Base-by-base conservation (phyloP, 176 grass and related monocot species). In the Thalia dealbata region DNA sequence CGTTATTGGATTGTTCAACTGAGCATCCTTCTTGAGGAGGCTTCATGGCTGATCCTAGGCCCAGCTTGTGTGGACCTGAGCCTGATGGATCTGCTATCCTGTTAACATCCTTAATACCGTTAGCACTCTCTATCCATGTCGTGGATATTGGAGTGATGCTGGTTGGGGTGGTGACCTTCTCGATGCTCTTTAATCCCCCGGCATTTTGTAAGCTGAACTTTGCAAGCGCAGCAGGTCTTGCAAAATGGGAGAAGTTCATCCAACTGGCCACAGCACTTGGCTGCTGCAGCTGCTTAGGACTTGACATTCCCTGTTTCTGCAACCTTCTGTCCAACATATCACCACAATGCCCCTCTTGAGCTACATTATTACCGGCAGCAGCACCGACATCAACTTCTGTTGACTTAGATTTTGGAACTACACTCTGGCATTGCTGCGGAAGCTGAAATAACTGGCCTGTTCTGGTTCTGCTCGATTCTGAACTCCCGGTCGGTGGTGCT, bases 191-290 rank as follows among this genome's bases (percentile, higher is more conserved):
- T 4, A 8, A 19, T 61, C 67, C 52, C 46, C 12, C 35, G 45
- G 18, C 51, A 50, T 21, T 61, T 16, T 22, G 50, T 35, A 62
- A 56, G 32, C 56, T 54, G 16, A 56, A n/a, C 38, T 61, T 75
- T 3, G 38, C 73, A 61, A 71, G 50, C 13, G 67, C 41, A 10
- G 52, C 38, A 43, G 76, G 76, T 71, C 66, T 71, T 71, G 48
- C 25, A 10, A 78, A 78, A 61, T 60, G 76, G 32, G 77, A 61
- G 41, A 79, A 79, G 24, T 79, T 79, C 67, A 50, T 43, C 52
- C 61, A 9, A 68, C 25, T 68, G 6, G 4, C 14, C 19, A 12
- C 5, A 22, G 9, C 6, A 10, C 35, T 42, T 48, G 28, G 52
- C 30, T 69, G 52, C 1, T 19, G 66, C 28, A 22, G 55, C 56